phyloP scores from a whole-genome alignment of 192 early-diverging fungal genomes.

The Coemansia sp. region DNA sequence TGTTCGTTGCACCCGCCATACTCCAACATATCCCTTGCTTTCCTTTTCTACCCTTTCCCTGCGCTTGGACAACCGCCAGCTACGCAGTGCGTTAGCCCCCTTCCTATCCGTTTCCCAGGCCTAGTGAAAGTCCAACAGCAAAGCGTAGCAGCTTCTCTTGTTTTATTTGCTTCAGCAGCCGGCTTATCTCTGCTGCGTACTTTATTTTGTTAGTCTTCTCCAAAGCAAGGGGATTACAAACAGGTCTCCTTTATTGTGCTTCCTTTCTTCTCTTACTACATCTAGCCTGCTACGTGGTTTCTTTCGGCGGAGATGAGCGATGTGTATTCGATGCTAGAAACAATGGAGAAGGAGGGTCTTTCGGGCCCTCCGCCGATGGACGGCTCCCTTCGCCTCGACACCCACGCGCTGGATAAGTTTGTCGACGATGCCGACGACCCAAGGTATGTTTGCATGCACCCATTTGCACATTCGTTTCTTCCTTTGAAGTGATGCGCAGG shows the following conservation, averaged over 20 bases:
- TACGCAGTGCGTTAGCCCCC: slow-evolving; percentile 9
- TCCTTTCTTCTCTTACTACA: not conserved
- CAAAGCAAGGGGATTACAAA: not conserved
- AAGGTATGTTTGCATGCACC: slow-evolving; percentile 23
- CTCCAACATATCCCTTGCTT: not conserved
- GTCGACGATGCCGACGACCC: slow-evolving; percentile 54
- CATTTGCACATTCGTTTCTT: not conserved
- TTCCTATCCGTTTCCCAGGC: not conserved
- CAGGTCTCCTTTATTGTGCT: not conserved
- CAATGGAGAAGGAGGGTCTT: slow-evolving; percentile 53
- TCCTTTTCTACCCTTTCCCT: not conserved
- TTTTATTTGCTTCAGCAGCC: slow-evolving; percentile 2
- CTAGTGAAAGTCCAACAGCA: not conserved
- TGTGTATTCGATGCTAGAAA: slow-evolving; percentile 51
- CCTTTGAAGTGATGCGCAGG: not conserved
- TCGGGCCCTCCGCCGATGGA: slow-evolving; percentile 57
- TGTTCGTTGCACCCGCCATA: not conserved
- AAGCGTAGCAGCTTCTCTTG: not conserved
- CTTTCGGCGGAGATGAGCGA: slow-evolving; percentile 44
- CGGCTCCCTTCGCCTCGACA: slow-evolving; percentile 51
- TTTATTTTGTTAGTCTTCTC: not conserved
- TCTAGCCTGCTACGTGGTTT: not conserved
- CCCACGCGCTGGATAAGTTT: slow-evolving; percentile 48
- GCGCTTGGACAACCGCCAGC: not conserved
- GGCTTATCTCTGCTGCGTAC: not conserved